phyloP scores from a whole-genome alignment of 2,329 filamentous ascomycete genomes.

The Microthyrium microscopicum region DNA sequence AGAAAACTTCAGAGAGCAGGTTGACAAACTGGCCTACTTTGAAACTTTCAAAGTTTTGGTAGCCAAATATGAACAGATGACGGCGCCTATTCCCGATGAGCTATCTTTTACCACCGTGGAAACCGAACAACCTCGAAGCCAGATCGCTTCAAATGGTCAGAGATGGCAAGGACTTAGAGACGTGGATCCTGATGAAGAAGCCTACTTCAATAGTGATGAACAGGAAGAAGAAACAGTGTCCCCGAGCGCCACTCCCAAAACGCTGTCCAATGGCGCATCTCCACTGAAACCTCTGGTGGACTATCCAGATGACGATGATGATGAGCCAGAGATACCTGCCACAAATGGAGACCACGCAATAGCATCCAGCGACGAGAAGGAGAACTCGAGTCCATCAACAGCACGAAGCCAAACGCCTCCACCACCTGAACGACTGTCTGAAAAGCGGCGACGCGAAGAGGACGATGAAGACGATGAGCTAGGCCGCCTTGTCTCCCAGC shows the following conservation, averaged over 20 bases:
- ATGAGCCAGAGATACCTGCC: slow-evolving; percentile 45
- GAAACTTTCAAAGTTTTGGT: slow-evolving; percentile 69
- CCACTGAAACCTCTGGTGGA: slow-evolving; percentile 60
- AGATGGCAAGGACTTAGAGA: slow-evolving; percentile 62
- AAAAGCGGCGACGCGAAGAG: slow-evolving; percentile 82
- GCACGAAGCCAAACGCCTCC: slow-evolving; percentile 17
- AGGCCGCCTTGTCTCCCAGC: slow-evolving; percentile 52
- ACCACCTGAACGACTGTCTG: slow-evolving; percentile 62
- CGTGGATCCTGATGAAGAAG: slow-evolving; percentile 71
- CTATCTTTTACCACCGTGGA: slow-evolving; percentile 55
- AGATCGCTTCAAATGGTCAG: slow-evolving; percentile 24
- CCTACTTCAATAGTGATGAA: slow-evolving; percentile 84
- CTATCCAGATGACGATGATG: slow-evolving; percentile 86
- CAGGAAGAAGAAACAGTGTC: slow-evolving; percentile 52
- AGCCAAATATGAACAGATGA: slow-evolving; percentile 54
- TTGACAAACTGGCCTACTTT: slow-evolving; percentile 64
- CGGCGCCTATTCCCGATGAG: slow-evolving; percentile 40
- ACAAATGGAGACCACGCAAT: slow-evolving; percentile 18
- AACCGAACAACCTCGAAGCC: slow-evolving; percentile 36
- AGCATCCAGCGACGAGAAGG: slow-evolving; percentile 14
- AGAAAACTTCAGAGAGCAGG: slow-evolving; percentile 62
- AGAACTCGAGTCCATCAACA: no score
- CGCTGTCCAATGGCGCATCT: slow-evolving; percentile 49
- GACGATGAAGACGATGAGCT: slow-evolving; percentile 89
- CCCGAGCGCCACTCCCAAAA: slow-evolving; percentile 9